Percentiles rank a stretch among this genome's conserved stretches.
Evolutionary conservation across 208 protist genomes (phyloP).

Genomic region (Crithidia brevicula): DNA sequence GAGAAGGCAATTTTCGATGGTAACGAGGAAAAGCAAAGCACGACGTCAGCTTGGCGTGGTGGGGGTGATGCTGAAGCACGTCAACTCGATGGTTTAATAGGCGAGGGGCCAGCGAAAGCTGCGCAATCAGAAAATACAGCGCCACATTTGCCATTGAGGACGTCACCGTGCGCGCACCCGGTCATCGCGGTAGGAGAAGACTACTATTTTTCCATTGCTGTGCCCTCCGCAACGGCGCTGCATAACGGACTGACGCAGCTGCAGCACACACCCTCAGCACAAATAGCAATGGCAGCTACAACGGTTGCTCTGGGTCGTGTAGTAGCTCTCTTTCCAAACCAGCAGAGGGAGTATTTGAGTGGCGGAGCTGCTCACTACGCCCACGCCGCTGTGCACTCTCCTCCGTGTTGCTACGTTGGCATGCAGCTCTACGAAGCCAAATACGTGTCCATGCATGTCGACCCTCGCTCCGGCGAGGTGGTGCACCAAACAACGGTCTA

Average conservation of each 20-base stretch:
- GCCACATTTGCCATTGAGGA: background rate
- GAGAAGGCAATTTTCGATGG: too few relatives aligned
- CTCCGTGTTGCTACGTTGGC: slow-evolving; percentile 17
- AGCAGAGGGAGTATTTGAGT: too few relatives aligned
- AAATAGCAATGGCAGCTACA: slow-evolving; percentile 4
- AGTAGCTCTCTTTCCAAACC: slow-evolving; percentile 19
- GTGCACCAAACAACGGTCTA: slow-evolving; percentile 55
- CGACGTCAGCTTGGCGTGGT: too few relatives aligned
- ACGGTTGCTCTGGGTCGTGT: slow-evolving; percentile 58
- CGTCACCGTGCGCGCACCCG: slow-evolving; percentile 9
- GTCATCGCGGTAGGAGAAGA: slow-evolving; percentile 55
- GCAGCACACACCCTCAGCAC: background rate
- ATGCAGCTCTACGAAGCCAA: slow-evolving; percentile 66
- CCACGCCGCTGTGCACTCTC: too few relatives aligned
- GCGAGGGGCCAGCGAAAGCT: too few relatives aligned
- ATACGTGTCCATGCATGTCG: slow-evolving; percentile 38
- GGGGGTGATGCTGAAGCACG: too few relatives aligned
- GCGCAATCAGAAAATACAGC: too few relatives aligned
- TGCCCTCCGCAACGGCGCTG: background rate
- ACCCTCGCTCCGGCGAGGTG: slow-evolving; percentile 45
- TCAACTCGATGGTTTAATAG: too few relatives aligned
- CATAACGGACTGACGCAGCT: background rate
- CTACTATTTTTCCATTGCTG: slow-evolving; percentile 58
- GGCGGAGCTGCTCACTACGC: too few relatives aligned
- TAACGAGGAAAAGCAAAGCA: too few relatives aligned